Percentiles rank a stretch among this genome's conserved stretches.
phyloP scores from a whole-genome alignment of 805 yeast species.

The Torulaspora indica region DNA sequence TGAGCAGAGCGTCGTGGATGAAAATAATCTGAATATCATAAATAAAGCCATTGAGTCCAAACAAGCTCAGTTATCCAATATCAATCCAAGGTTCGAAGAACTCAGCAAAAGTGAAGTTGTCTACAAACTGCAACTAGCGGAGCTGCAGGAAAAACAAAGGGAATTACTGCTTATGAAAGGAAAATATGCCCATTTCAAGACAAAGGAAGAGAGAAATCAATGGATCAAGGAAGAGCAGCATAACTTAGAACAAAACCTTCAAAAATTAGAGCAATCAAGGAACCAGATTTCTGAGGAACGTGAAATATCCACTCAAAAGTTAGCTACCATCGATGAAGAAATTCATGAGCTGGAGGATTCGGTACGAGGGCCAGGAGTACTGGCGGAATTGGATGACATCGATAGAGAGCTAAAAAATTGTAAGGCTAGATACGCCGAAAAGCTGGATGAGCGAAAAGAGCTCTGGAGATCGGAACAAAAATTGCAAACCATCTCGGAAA shows the following conservation, averaged over 20 bases:
- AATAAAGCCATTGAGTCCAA: constrained; percentile 35
- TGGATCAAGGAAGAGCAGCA: constrained; percentile 59
- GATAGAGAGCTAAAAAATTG: constrained; percentile 31
- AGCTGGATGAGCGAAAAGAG: constrained; percentile 62
- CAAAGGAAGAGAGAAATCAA: constrained; percentile 54
- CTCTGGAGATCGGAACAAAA: constrained; percentile 79
- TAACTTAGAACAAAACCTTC: constrained; percentile 31
- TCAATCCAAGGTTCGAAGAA: constrained; percentile 41
- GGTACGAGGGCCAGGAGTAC: constrained; percentile 36
- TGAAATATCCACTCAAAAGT: constrained; percentile 16
- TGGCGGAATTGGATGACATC: constrained; percentile 34
- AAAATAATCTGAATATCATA: constrained; percentile 27
- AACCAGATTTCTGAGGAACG: constrained; percentile 17
- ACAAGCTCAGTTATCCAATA: constrained; percentile 36
- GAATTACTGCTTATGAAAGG: constrained; percentile 66
- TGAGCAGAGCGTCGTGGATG: constrained; percentile 32
- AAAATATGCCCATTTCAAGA: constrained; percentile 54
- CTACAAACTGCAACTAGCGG: constrained; percentile 39
- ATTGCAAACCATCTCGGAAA: constrained; percentile 50
- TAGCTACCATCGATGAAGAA: constrained; percentile 30
- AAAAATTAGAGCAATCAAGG: constrained; percentile 27
- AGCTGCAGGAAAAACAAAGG: constrained; percentile 51
- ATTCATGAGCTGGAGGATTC: constrained; percentile 36
- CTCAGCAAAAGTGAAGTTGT: constrained; percentile 41
- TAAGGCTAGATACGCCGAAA: constrained; percentile 41